A percentile compares a stretch with the other conserved stretches of the same genome.
phyloP scores from a whole-genome alignment of 2,329 filamentous ascomycete genomes.

The Colletotrichum destructivum region DNA sequence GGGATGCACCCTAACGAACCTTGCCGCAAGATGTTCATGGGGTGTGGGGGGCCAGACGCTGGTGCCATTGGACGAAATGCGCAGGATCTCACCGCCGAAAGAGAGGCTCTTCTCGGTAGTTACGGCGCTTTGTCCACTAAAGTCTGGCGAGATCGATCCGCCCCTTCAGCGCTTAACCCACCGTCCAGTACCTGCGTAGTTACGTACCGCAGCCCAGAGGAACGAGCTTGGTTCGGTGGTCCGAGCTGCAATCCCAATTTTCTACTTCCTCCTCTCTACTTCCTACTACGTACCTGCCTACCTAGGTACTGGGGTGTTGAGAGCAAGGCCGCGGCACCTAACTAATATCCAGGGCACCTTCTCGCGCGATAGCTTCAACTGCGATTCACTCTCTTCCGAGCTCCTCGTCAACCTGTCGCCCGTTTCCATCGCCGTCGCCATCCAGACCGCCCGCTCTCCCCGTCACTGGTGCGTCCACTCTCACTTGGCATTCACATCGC shows the following conservation, averaged over 20 bases:
- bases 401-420: not conserved
- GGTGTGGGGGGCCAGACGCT: not conserved
- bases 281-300: too few species aligned
- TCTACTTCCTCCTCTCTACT: not conserved
- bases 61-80: not conserved
- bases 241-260: conserved; percentile 2
- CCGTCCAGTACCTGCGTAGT: not conserved
- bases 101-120: not conserved
- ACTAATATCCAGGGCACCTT: not conserved
- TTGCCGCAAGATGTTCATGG: not conserved
- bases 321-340: not conserved
- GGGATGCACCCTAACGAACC: not conserved
- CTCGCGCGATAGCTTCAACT: conserved; percentile 5
- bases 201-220: not conserved
- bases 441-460: too few species aligned
- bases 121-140: not conserved
- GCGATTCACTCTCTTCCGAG: not conserved
- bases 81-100: not conserved
- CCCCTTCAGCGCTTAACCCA: not conserved
- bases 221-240: not conserved
- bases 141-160: not conserved
- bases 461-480: too few species aligned
- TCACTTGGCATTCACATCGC: not conserved
- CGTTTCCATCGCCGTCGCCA: not conserved
- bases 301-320: too few species aligned